Evolutionary conservation across 2,329 filamentous ascomycete genomes (phyloP).

Genomic region (Monosporascus sp.): DNA sequence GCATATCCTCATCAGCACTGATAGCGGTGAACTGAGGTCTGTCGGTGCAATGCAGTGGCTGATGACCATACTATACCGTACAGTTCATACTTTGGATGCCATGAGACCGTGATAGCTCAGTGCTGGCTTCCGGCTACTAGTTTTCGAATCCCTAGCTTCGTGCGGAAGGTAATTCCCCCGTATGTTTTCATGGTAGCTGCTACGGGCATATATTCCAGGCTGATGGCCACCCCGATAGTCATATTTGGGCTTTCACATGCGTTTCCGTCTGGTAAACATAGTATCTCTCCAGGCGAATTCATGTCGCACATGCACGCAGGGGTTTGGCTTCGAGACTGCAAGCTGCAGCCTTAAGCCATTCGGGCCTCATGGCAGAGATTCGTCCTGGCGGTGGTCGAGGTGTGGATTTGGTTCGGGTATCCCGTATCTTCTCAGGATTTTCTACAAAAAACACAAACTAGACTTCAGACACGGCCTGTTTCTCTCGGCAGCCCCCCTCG

Average conservation of each 20-base stretch:
- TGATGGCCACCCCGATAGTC: constrained; percentile 10
- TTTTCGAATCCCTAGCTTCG: constrained; percentile 38
- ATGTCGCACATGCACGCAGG: constrained; percentile 12
- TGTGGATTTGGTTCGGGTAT: constrained; percentile 28
- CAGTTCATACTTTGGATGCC: constrained; percentile 19
- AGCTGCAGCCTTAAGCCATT: constrained; percentile 25
- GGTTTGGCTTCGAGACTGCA: constrained; percentile 26
- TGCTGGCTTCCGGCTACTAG: constrained; percentile 16
- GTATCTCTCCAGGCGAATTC: neutral
- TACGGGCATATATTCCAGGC: neutral
- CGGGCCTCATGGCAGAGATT: constrained; percentile 26
- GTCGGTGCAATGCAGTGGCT: constrained; percentile 27
- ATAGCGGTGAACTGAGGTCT: constrained; percentile 1
- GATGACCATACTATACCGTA: constrained; percentile 39
- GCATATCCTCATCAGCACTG: neutral
- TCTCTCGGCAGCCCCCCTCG: constrained; percentile 51
- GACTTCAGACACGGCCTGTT: constrained; percentile 33
- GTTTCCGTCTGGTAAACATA: constrained; percentile 24
- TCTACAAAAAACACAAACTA: constrained; percentile 38
- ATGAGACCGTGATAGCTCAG: neutral
- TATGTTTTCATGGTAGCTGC: constrained; percentile 14
- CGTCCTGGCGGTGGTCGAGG: constrained; percentile 27
- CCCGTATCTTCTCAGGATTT: constrained; percentile 30
- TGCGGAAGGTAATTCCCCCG: constrained; percentile 38
- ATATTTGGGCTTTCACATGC: constrained; percentile 23